These are phyloP conservation scores for Peltaster fructicola DNA, from an alignment of 2,329 filamentous ascomycete genomes.

Conservation along the genomic window DNA sequence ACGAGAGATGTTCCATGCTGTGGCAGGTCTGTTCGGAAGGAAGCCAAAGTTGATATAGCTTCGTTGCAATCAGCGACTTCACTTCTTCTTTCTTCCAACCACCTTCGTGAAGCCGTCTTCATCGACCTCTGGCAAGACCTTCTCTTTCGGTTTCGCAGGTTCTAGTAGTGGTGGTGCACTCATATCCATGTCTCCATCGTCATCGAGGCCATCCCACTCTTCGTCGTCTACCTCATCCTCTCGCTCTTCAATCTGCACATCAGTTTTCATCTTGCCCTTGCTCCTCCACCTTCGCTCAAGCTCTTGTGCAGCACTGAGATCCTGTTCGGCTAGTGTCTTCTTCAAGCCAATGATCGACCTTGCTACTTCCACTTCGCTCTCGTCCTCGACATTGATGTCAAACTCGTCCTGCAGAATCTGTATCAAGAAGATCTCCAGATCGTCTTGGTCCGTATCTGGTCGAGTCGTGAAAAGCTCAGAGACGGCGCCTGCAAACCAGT, in stretches of 20 bases:
- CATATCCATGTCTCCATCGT: constrained; percentile 36
- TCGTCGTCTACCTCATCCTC: constrained; percentile 39
- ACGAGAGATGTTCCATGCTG: constrained; percentile 58
- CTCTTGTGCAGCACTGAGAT: constrained; percentile 69
- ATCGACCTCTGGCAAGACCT: constrained; percentile 37
- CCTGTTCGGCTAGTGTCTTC: constrained; percentile 44
- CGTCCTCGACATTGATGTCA: constrained; percentile 81
- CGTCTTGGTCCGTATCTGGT: constrained; percentile 51
- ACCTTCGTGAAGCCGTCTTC: constrained; percentile 25
- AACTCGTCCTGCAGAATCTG: constrained; percentile 95
- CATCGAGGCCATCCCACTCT: constrained; percentile 33
- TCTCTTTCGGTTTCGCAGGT: constrained; percentile 36
- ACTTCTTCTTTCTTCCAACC: constrained; percentile 19
- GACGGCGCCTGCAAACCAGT: constrained; percentile 86
- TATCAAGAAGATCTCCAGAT: constrained; percentile 68
- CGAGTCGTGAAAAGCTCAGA: constrained; percentile 54
- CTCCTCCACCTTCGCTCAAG: constrained; percentile 56
- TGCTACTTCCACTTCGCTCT: constrained; percentile 59
- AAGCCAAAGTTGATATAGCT: no score
- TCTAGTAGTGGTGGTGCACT: constrained; percentile 44
- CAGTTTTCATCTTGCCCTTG: constrained; percentile 42
- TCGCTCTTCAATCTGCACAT: constrained; percentile 35
- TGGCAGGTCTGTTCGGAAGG: constrained; percentile 45
- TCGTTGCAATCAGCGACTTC: no score
- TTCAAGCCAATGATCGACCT: constrained; percentile 51